Percentiles rank a stretch among this genome's conserved stretches.
These are phyloP conservation scores for Rhizopogon vulgaris DNA, from an alignment of 768 basidiomycete genomes.

Conservation along the genomic window DNA sequence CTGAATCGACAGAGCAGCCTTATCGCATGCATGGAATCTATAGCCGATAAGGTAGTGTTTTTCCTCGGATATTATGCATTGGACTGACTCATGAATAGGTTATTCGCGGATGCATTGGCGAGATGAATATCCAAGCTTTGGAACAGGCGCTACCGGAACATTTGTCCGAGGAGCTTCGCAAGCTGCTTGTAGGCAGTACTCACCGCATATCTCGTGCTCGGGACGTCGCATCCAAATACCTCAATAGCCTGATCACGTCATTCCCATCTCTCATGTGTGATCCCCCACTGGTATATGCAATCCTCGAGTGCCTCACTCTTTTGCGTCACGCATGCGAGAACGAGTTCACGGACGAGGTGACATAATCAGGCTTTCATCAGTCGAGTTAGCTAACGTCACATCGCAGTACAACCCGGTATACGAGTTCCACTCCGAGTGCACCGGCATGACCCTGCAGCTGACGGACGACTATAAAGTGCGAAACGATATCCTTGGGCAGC, in stretches of 20 bases:
- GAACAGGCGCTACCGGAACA: conserved; percentile 69
- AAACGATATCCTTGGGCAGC: conserved; percentile 72
- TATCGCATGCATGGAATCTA: conserved; percentile 73
- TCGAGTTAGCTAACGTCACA: neutral
- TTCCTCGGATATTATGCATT: neutral
- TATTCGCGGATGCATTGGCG: conserved; percentile 65
- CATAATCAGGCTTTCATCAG: conserved; percentile 8
- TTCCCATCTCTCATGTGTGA: conserved; percentile 97
- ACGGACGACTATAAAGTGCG: conserved; percentile 83
- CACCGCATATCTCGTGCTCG: conserved; percentile 80
- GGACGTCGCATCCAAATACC: conserved; percentile 75
- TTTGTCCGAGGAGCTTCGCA: conserved; percentile 68
- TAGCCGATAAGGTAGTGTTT: conserved; percentile 70
- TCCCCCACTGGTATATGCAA: conserved; percentile 76
- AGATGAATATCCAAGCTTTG: conserved; percentile 68
- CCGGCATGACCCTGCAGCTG: conserved; percentile 68
- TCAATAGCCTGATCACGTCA: conserved; percentile 79
- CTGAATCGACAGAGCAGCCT: conserved; percentile 68
- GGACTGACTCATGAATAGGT: conserved; percentile 43
- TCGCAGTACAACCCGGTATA: conserved; percentile 84
- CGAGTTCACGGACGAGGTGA: conserved; percentile 86
- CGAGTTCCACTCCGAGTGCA: conserved; percentile 75
- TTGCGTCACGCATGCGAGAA: conserved; percentile 85
- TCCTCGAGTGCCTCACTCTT: conserved; percentile 88
- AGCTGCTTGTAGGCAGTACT: conserved; percentile 72